Conservation (phyloP, 805 yeast genomes). For the Zygoascus tannicola region DNA sequence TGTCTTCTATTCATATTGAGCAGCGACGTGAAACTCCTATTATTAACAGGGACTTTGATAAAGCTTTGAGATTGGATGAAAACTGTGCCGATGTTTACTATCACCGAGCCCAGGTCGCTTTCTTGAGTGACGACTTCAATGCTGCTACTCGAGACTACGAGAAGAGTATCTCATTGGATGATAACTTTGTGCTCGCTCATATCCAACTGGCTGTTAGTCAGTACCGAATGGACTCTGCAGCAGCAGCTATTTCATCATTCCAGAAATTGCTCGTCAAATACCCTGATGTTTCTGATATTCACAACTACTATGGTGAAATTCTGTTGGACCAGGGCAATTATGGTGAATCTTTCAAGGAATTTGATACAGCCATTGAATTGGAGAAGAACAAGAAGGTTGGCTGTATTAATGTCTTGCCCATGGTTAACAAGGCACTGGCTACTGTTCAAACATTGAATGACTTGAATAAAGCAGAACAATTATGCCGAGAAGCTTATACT, state of each 20-base stretch:
- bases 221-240: constrained; percentile 50
- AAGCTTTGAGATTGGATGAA: constrained; percentile 62
- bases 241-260: constrained; percentile 14
- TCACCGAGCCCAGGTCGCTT: constrained; percentile 89
- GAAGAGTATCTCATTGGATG: constrained; percentile 66
- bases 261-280: constrained; percentile 35
- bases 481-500: constrained; percentile 66
- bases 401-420: constrained; percentile 80
- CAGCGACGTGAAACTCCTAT: constrained; percentile 52
- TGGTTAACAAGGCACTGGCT: constrained; percentile 78
- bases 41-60: constrained; percentile 56
- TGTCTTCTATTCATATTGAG: constrained; percentile 80
- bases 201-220: constrained; percentile 90
- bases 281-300: constrained; percentile 83
- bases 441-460: constrained; percentile 31
- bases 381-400: constrained; percentile 49
- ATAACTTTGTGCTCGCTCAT: constrained; percentile 69
- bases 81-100: constrained; percentile 75
- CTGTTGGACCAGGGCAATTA: constrained; percentile 71
- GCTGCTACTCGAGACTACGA: constrained; percentile 68
- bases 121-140: constrained; percentile 64
- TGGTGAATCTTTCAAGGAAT: constrained; percentile 67
- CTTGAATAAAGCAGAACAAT: constrained; percentile 48
- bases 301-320: constrained; percentile 93
- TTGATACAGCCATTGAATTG: constrained; percentile 75